phyloP scores from a whole-genome alignment of 1,139 yeast genomes.

The Taphrina betulina region DNA sequence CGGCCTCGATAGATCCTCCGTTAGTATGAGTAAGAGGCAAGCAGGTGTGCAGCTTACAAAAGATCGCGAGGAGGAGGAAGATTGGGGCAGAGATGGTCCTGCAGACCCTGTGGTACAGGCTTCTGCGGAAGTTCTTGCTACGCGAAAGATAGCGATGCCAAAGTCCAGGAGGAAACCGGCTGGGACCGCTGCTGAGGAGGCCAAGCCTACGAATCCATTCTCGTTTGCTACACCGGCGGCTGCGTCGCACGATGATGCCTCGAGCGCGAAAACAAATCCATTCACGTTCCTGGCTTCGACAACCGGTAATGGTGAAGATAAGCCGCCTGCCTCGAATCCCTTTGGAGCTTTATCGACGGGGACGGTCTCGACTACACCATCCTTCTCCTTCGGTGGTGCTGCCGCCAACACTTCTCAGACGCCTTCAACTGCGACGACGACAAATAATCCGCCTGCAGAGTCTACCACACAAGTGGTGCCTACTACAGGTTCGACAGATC shows the following conservation, averaged over 20 bases:
- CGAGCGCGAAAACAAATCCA: constrained; percentile 2
- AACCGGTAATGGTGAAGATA: too few relatives aligned
- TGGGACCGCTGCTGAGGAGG: not conserved
- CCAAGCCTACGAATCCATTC: constrained; percentile 14
- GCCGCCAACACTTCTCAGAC: not conserved
- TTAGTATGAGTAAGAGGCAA: constrained; percentile 35
- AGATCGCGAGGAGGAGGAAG: constrained; percentile 31
- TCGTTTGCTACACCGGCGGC: constrained; percentile 5
- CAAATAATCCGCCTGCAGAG: not conserved
- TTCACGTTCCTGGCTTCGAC: not conserved
- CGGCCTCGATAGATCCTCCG: too few relatives aligned
- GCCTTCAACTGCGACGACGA: not conserved
- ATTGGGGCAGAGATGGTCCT: constrained; percentile 31
- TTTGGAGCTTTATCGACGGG: constrained; percentile 6
- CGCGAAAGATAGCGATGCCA: constrained; percentile 35
- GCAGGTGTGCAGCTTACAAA: constrained; percentile 36
- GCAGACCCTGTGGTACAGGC: constrained; percentile 34
- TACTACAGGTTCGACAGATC: not conserved
- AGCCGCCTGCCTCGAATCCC: constrained; percentile 19
- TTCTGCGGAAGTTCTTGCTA: constrained; percentile 34
- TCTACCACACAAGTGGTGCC: not conserved
- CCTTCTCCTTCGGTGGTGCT: constrained; percentile 18
- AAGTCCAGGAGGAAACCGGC: constrained; percentile 30
- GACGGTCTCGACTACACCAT: constrained; percentile 7
- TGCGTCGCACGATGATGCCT: not conserved